These are phyloP conservation scores for Fusarium setosum DNA, from an alignment of 2,329 filamentous ascomycete genomes.

Conservation along the genomic window DNA sequence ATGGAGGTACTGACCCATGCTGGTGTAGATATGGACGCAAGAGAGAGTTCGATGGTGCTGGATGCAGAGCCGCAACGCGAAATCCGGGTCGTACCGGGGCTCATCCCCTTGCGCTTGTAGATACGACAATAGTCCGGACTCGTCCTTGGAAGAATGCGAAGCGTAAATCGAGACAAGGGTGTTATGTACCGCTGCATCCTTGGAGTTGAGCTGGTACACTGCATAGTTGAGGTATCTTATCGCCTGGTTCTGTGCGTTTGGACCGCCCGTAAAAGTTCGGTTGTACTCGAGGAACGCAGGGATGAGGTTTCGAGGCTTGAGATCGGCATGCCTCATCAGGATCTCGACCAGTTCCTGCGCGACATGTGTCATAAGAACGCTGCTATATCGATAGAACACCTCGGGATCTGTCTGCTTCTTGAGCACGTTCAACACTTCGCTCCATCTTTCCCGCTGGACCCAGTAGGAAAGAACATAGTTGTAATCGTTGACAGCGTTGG, in stretches of 20 bases:
- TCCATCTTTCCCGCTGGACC: slow-evolving; percentile 95
- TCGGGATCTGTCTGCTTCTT: slow-evolving; percentile 94
- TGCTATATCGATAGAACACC: slow-evolving; percentile 96
- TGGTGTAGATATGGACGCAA: slow-evolving; percentile 96
- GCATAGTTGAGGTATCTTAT: slow-evolving; percentile 93
- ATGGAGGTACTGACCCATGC: slow-evolving; percentile 93
- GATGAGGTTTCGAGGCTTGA: slow-evolving; percentile 89
- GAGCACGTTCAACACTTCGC: slow-evolving; percentile 85
- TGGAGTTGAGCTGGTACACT: slow-evolving; percentile 85
- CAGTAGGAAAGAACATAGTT: slow-evolving; percentile 97
- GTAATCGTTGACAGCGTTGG: slow-evolving; percentile 88
- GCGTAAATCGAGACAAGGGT: slow-evolving; percentile 97
- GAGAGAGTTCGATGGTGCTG: slow-evolving; percentile 92
- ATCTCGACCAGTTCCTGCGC: slow-evolving; percentile 92
- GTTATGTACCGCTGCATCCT: slow-evolving; percentile 92
- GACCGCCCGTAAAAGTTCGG: slow-evolving; percentile 72
- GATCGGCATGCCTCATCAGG: slow-evolving; percentile 87
- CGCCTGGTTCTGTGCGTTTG: slow-evolving; percentile 85
- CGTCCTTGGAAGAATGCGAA: slow-evolving; percentile 83
- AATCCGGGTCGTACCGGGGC: slow-evolving; percentile 92
- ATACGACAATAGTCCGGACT: slow-evolving; percentile 87
- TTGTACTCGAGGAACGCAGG: slow-evolving; percentile 96
- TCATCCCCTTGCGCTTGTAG: slow-evolving; percentile 90
- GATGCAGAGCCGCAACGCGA: slow-evolving; percentile 94
- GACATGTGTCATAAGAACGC: slow-evolving; percentile 92